Percentiles rank a stretch among this genome's conserved stretches.
These are phyloP conservation scores for Aaosphaeria pasadenensis DNA, from an alignment of 2,329 filamentous ascomycete genomes.

Conservation along the genomic window DNA sequence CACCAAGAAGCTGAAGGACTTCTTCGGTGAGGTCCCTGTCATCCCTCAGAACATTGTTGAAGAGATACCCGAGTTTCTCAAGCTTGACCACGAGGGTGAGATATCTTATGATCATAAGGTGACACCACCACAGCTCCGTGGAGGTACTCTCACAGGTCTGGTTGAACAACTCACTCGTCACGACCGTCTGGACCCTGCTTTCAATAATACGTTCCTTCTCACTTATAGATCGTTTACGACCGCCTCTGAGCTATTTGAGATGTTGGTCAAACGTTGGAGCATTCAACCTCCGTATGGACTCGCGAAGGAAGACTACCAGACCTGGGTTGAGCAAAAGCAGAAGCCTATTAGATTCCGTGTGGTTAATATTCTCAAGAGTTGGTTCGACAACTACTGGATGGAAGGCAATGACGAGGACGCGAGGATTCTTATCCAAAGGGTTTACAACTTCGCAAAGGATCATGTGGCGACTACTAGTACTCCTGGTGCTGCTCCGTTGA, in stretches of 20 bases:
- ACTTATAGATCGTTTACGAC: constrained; percentile 95
- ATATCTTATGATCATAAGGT: constrained; percentile 84
- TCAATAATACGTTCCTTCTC: constrained; percentile 96
- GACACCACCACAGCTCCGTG: constrained; percentile 74
- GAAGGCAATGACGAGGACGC: constrained; percentile 83
- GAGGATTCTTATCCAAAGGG: constrained; percentile 79
- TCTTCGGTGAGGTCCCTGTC: constrained; percentile 52
- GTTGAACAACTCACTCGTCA: constrained; percentile 95
- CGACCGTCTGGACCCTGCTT: constrained; percentile 89
- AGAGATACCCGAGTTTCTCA: constrained; percentile 79
- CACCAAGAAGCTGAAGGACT: constrained; percentile 49
- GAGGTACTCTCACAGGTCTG: constrained; percentile 81
- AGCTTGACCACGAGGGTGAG: constrained; percentile 82
- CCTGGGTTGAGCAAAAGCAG: constrained; percentile 92
- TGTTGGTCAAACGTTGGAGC: constrained; percentile 86
- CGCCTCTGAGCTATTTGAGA: constrained; percentile 85
- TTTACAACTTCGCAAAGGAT: constrained; percentile 87
- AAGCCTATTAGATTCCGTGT: constrained; percentile 94
- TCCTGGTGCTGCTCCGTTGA: constrained; percentile 78
- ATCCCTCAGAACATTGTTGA: constrained; percentile 55
- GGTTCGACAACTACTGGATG: constrained; percentile 99
- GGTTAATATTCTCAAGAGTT: constrained; percentile 95
- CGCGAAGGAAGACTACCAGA: constrained; percentile 70
- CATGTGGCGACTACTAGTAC: constrained; percentile 92
- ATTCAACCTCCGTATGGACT: constrained; percentile 88